These are phyloP conservation scores for Ampelomyces quisqualis DNA, from an alignment of 2,329 filamentous ascomycete genomes.

Conservation along the genomic window DNA sequence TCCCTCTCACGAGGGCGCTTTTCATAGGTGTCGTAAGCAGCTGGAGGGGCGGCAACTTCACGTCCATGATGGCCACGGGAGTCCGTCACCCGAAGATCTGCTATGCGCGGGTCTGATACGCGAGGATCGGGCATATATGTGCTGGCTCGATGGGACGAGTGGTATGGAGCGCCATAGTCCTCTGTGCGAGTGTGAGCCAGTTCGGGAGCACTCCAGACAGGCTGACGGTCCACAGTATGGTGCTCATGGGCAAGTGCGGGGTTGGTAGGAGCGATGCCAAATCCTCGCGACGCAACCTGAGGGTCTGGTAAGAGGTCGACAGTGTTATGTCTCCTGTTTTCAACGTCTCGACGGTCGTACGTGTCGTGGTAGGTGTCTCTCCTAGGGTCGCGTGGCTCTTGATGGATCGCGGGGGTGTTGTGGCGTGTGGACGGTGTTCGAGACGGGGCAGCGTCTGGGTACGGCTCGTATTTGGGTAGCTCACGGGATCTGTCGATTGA, in stretches of 20 bases:
- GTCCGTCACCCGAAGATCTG: slow-evolving; percentile 13
- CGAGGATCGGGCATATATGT: slow-evolving; percentile 35
- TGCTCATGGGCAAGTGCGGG: slow-evolving; percentile 32
- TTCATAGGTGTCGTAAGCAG: slow-evolving; percentile 26
- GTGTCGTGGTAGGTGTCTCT: slow-evolving; percentile 47
- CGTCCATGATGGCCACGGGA: slow-evolving; percentile 26
- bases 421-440: slow-evolving; percentile 46
- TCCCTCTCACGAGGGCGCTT: slow-evolving; percentile 39
- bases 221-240: slow-evolving; percentile 44
- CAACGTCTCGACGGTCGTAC: slow-evolving; percentile 47
- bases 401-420: slow-evolving; percentile 49
- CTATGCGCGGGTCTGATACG: slow-evolving; percentile 4
- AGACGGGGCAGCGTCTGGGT: slow-evolving; percentile 39
- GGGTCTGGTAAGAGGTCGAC: slow-evolving; percentile 43
- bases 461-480: slow-evolving; percentile 38
- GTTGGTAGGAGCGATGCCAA: slow-evolving; percentile 45
- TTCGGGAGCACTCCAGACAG: slow-evolving; percentile 27
- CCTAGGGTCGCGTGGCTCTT: slow-evolving; percentile 47
- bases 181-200: slow-evolving; percentile 9
- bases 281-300: slow-evolving; percentile 50
- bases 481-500: slow-evolving; percentile 41
- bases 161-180: slow-evolving; percentile 26
- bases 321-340: slow-evolving; percentile 42
- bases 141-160: slow-evolving; percentile 31
- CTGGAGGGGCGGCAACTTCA: slow-evolving; percentile 13